These are phyloP conservation scores for Gracilaria vermiculophylla DNA, from an alignment of 23 red algal genomes.

Conservation along the genomic window DNA sequence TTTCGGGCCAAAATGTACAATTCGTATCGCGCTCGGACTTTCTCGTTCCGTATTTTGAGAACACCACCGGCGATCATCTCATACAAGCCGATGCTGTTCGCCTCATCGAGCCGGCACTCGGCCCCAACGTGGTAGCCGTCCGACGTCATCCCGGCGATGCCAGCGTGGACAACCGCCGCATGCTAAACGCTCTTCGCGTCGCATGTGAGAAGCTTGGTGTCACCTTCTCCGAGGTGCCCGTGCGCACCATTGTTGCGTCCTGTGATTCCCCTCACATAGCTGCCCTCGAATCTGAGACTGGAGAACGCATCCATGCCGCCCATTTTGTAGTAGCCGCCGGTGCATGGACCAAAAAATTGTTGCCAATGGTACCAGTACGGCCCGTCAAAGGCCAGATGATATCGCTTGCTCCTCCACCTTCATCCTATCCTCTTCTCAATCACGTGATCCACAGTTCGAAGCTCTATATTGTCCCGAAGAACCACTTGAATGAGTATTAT, in stretches of 20 bases:
- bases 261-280: neutral
- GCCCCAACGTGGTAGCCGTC: conserved; percentile 50
- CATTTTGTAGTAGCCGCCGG: conserved; percentile 77
- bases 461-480: conserved; percentile 85
- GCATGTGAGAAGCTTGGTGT: conserved; percentile 83
- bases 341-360: conserved; percentile 68
- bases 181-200: conserved; percentile 56
- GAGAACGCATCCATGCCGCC: conserved; percentile 38
- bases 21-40: conserved; percentile 61
- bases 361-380: conserved; percentile 80
- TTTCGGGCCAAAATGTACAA: conserved; percentile 25
- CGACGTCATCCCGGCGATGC: conserved; percentile 67
- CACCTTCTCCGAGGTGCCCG: conserved; percentile 29
- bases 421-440: conserved; percentile 8
- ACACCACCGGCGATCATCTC: neutral
- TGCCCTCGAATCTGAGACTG: conserved; percentile 33
- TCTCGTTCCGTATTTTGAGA: conserved; percentile 49
- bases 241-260: neutral
- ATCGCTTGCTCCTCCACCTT: conserved; percentile 40
- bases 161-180: conserved; percentile 78
- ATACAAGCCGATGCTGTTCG: conserved; percentile 41
- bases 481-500: conserved; percentile 33
- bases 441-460: conserved; percentile 65
- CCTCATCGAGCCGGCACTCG: conserved; percentile 70
- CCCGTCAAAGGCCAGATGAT: conserved; percentile 98